Percentiles rank a stretch among this genome's conserved stretches.
These are phyloP conservation scores for Emergomyces pasteurianus DNA, from an alignment of 2,329 filamentous ascomycete genomes.

Conservation along the genomic window DNA sequence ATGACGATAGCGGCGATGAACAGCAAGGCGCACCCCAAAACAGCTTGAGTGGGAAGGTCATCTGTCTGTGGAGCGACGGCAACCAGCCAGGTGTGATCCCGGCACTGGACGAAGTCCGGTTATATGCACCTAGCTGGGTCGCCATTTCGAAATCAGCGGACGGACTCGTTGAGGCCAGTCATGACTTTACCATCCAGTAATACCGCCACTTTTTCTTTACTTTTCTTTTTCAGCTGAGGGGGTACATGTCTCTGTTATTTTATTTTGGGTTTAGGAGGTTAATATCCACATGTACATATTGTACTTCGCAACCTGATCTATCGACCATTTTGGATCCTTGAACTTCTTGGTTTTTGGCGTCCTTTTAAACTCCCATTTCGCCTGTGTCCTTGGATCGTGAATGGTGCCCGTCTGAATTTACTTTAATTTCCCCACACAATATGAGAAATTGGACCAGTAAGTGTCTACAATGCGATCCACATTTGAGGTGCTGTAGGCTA, in stretches of 20 bases:
- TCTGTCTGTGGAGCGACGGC: slow-evolving; percentile 80
- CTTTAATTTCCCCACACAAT: not conserved
- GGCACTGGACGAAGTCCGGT: slow-evolving; percentile 65
- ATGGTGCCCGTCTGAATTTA: not conserved
- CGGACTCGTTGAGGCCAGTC: slow-evolving; percentile 71
- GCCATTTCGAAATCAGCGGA: slow-evolving; percentile 62
- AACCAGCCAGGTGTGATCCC: slow-evolving; percentile 63
- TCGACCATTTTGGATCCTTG: not conserved
- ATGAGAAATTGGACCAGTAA: not conserved
- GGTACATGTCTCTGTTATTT: too few species aligned
- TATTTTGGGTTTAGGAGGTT: not conserved
- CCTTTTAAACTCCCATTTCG: not conserved
- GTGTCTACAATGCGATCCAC: not conserved
- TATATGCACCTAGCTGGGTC: slow-evolving; percentile 70
- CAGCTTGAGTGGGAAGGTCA: slow-evolving; percentile 50
- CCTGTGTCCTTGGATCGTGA: not conserved
- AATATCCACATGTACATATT: not conserved
- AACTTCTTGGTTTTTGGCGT: not conserved
- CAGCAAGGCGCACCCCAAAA: slow-evolving; percentile 22
- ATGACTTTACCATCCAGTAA: slow-evolving; percentile 48
- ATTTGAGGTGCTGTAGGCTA: not conserved
- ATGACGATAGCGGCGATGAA: slow-evolving; percentile 10
- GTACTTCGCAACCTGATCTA: not conserved
- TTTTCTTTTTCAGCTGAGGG: not conserved
- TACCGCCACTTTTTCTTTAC: not conserved